phyloP scores from a whole-genome alignment of 306 rosid genomes.

The Quercus aquifolioides region DNA sequence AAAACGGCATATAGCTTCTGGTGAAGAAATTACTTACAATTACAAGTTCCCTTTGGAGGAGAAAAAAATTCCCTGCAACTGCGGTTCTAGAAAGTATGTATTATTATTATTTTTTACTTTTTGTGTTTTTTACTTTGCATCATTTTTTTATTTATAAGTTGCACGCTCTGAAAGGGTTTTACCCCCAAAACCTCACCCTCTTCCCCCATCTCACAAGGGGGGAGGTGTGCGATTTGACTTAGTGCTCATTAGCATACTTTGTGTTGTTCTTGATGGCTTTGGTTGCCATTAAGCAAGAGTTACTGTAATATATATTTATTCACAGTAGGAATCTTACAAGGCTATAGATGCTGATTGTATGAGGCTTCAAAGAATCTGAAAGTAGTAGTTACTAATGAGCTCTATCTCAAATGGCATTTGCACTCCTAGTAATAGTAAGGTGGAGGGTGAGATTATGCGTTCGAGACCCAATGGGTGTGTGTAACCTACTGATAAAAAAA shows the following conservation, averaged over 20 bases:
- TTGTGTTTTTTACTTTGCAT: constrained; percentile 4
- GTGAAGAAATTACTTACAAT: constrained; percentile 94
- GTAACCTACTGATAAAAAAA: no score
- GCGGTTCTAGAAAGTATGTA: constrained; percentile 87
- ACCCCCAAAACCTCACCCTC: no score
- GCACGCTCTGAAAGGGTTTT: no score
- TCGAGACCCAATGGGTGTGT: no score
- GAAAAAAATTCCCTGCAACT: constrained; percentile 95
- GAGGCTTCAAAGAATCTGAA: not conserved
- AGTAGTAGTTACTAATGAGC: not conserved
- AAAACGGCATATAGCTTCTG: constrained; percentile 81
- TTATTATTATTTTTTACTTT: not conserved
- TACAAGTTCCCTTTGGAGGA: constrained; percentile 99
- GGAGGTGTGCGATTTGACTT: no score
- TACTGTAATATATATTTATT: not conserved
- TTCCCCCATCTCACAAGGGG: no score
- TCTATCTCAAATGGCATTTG: no score
- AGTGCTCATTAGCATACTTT: not conserved
- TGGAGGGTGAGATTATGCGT: no score
- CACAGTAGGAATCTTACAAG: not conserved
- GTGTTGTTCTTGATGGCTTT: not conserved
- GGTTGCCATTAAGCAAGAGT: not conserved
- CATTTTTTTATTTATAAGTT: no score
- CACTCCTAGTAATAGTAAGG: no score
- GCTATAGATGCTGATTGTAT: not conserved